phyloP scores from a whole-genome alignment of 1,284 basidiomycete genomes.

The Sporisorium exsertum region DNA sequence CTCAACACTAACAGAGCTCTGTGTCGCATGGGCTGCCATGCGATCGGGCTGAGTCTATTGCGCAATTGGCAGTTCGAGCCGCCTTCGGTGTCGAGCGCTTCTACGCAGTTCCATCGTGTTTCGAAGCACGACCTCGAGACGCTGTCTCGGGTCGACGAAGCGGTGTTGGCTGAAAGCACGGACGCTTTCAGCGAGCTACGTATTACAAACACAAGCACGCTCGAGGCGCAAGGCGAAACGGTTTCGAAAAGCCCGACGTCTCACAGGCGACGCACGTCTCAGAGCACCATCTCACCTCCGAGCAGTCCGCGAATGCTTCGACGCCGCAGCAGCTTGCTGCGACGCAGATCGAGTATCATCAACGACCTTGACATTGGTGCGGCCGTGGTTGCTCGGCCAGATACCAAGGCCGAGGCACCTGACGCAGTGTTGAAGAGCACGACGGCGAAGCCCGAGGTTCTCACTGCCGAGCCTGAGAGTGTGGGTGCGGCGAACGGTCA shows the following conservation, averaged over 20 bases:
- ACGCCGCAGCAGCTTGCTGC: conserved; percentile 44
- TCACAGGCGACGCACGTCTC: conserved; percentile 23
- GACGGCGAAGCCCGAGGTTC: background rate
- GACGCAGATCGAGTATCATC: conserved; percentile 49
- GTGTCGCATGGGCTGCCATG: conserved; percentile 94
- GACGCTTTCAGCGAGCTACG: conserved; percentile 24
- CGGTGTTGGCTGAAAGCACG: conserved; percentile 19
- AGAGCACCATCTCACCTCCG: conserved; percentile 38
- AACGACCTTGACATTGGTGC: conserved; percentile 53
- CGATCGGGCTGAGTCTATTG: conserved; percentile 85
- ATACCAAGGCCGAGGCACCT: background rate
- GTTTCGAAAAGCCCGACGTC: conserved; percentile 12
- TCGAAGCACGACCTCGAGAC: conserved; percentile 44
- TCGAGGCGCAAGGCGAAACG: background rate
- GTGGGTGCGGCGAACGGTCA: background rate
- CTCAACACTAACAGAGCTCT: conserved; percentile 91
- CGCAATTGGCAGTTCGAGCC: conserved; percentile 90
- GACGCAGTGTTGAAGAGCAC: background rate
- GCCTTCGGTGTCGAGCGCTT: conserved; percentile 72
- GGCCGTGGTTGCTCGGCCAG: background rate
- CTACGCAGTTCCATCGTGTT: conserved; percentile 35
- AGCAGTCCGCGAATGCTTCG: conserved; percentile 37
- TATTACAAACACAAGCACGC: conserved; percentile 1
- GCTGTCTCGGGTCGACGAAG: conserved; percentile 37
- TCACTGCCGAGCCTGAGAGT: conserved; percentile 13